Base-by-base conservation (phyloP, 768 basidiomycete species). In the Auricularia auricula-judae region DNA sequence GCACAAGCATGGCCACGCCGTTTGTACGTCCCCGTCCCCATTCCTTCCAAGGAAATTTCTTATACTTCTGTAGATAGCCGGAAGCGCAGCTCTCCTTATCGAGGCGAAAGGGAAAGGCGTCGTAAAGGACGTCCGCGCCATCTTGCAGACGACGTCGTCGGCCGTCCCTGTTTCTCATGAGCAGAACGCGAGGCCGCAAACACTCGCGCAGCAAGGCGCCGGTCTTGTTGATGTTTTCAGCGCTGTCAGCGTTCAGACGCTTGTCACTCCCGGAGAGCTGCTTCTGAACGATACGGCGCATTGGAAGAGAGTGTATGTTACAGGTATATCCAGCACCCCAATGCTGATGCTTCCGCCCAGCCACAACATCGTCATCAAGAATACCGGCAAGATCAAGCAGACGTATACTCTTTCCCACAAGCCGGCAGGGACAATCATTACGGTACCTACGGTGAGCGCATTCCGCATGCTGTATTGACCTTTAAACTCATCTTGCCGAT, bases 241-340 rank as follows among this genome's bases (percentile, higher is more conserved):
- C 34, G 74, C 77, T 3, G 67, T 76, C 58, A 67, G 70, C 43
- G 66, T 69, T 21, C 66, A 64, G 12, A 66, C 74, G 8, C 35
- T 71, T 43, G 47, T 78, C 60, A 67, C 70, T 16, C 76, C 76
- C 1, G 67, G 71, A 36, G 71, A 75, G 60, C 65, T 78, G n/a
- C 53, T 70, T n/a, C 67, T 78, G 14, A 79, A 79, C 68, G 78
- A 65, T 51, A 65, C 64, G 12, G 58, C 59, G 3, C 42, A 61
- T 56, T 42, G 58, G 21, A 60, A 51, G 21, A 43, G 7, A n/a
- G 5, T 42, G 39, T 42, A 42, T 8, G 39, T 14, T 7, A 42
- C 2, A 42, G 7, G 29, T 29, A 29, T 42, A 14, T 42, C 7
- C 39, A 8, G 39, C 39, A 42, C 12, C 8, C 39, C 2, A 42